Conservation (phyloP, 2,329 filamentous ascomycete genomes). For the Venturia pyrina region DNA sequence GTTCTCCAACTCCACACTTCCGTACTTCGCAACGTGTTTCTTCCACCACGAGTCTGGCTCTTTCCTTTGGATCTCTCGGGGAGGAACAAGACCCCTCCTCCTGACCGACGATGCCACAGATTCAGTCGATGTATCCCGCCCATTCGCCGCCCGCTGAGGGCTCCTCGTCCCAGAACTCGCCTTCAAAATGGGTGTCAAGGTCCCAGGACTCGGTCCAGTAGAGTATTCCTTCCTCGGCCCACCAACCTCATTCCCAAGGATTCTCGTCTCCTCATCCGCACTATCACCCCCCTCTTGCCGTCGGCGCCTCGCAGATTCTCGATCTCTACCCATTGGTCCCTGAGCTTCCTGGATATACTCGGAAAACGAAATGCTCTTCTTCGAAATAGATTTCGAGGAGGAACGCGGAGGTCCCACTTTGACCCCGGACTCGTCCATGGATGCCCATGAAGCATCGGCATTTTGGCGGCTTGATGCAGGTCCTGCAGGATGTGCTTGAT, state of each 20-base stretch:
- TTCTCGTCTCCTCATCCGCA: slow-evolving; percentile 29
- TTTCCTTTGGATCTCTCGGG: slow-evolving; percentile 14
- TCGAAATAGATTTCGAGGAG: not conserved
- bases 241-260: slow-evolving; percentile 21
- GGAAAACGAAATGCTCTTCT: slow-evolving; percentile 6
- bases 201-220: slow-evolving; percentile 14
- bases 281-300: slow-evolving; percentile 8
- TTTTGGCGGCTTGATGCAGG: not conserved
- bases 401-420: not conserved
- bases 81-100: not conserved
- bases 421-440: not conserved
- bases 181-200: slow-evolving; percentile 15
- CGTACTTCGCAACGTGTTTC: slow-evolving; percentile 47
- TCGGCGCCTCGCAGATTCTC: not conserved
- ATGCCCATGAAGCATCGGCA: not conserved
- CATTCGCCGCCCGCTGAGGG: slow-evolving; percentile 12
- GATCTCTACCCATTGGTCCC: not conserved
- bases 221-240: slow-evolving; percentile 16
- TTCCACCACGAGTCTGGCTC: slow-evolving; percentile 41
- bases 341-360: not conserved
- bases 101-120: not conserved
- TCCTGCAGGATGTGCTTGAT: not conserved
- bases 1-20: slow-evolving; percentile 68
- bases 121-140: not conserved
- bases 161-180: slow-evolving; percentile 13